phyloP scores from a whole-genome alignment of 805 yeast species.

The Ogataea henricii region DNA sequence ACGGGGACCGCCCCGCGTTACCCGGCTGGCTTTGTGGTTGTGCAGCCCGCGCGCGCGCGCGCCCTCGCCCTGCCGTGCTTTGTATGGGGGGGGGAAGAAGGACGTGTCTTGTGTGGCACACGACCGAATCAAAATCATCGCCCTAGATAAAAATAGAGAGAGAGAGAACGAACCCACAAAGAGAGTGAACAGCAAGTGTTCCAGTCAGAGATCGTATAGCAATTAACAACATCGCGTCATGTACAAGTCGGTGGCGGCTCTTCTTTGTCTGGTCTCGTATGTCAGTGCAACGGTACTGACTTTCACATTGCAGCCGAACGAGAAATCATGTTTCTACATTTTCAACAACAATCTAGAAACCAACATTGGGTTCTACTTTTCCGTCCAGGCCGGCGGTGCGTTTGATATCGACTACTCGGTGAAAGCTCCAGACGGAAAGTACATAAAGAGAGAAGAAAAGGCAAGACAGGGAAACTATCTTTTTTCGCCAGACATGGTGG shows the following conservation, averaged over 20 bases:
- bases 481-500: slow-evolving; percentile 61
- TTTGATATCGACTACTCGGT: slow-evolving; percentile 77
- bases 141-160: slow-evolving; percentile 8
- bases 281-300: slow-evolving; percentile 61
- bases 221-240: background rate
- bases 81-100: background rate
- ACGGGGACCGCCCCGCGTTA: no score
- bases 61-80: no score
- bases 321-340: slow-evolving; percentile 68
- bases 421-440: slow-evolving; percentile 56
- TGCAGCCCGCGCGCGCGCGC: background rate
- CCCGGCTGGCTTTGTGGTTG: background rate
- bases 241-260: slow-evolving; percentile 4
- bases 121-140: slow-evolving; percentile 7
- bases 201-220: background rate
- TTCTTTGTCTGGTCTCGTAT: slow-evolving; percentile 11
- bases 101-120: slow-evolving; percentile 1
- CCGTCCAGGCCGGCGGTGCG: slow-evolving; percentile 79
- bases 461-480: slow-evolving; percentile 81
- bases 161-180: background rate
- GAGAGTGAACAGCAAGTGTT: background rate
- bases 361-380: slow-evolving; percentile 74
- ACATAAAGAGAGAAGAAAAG: slow-evolving; percentile 55
- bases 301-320: slow-evolving; percentile 74
- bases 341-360: slow-evolving; percentile 61